Conservation (phyloP, 225 moss, liverwort and hornwort species). For the Marchantia paleacea region DNA sequence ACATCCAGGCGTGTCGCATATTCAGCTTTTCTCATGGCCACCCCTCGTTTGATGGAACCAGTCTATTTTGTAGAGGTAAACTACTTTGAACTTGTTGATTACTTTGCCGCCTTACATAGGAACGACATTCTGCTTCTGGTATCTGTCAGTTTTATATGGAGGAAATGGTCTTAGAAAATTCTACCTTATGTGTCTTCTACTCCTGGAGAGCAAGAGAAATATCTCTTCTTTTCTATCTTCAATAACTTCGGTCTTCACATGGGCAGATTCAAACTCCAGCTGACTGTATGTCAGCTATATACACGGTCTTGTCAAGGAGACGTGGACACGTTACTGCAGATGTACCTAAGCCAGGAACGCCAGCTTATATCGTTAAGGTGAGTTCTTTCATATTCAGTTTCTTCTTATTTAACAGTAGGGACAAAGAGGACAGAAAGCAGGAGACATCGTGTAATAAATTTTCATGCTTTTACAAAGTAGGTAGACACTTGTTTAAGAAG, state of each 20-base stretch:
- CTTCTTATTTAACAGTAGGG: neutral
- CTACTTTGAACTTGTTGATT: neutral
- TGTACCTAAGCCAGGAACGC: slow-evolving; percentile 97
- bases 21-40: slow-evolving; percentile 98
- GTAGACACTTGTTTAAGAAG: neutral
- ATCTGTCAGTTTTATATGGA: too few relatives aligned
- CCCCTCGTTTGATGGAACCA: slow-evolving; percentile 95
- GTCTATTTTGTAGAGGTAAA: slow-evolving; percentile 94
- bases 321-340: slow-evolving; percentile 99
- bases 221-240: neutral
- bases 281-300: slow-evolving; percentile 98
- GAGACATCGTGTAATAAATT: neutral
- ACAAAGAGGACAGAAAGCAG: neutral
- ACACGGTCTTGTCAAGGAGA: slow-evolving; percentile 93
- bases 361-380: slow-evolving; percentile 96
- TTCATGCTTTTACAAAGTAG: neutral
- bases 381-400: neutral
- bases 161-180: too few relatives aligned
- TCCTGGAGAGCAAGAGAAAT: neutral
- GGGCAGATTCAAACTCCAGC: slow-evolving; percentile 98
- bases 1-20: slow-evolving; percentile 98
- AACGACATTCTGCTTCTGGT: neutral
- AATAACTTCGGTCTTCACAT: too few relatives aligned
- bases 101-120: neutral
- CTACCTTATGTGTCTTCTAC: too few relatives aligned